Evolutionary conservation across 106 monocot species (phyloP), one percentile per base, ranked within the genome.

Genomic region (Phalaenopsis equestris): DNA sequence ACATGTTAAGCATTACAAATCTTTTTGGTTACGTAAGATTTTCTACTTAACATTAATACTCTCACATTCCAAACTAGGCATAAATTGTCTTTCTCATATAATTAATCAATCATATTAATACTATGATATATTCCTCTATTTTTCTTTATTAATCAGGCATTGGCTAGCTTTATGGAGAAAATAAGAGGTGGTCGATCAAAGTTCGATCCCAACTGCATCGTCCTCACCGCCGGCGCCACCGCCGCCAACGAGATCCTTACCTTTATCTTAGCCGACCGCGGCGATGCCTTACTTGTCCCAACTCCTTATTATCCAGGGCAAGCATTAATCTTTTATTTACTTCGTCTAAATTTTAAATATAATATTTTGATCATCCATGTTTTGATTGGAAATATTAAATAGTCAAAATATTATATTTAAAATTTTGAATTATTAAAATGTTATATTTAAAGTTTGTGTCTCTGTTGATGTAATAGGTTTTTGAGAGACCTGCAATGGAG

Each of bases 291-390:
- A n/a, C 85, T 95, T 8, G 78, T 95, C 41, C 93, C 95, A 2
- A 95, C 95, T 77, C 95, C 93, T 24, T 95, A 88, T 57, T 95
- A 95, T 61, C 95, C 95, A 38, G 95, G 91, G 92, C 92, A 86
- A 61, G 61, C 61, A 61, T 57, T 45, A 52, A 52, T 52, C 52
- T 12, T 12, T 52, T 12, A 52, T 12, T 52, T 52, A 52, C 52
- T 52, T 52, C 14, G 14, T 52, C 11, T 12, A 52, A 52, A 52
- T 52, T 30, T 30, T 30, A 30, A 30, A 30, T 30, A 30, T 30
- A 30, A 30, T 30, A 30, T 30, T 30, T 30, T 30, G 0, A 30
- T 30, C 30, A 30, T 30, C 0, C 0, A 30, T 30, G 30, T 30
- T 30, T 30, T 30, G 30, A 30, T 30, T 30, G 30, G 30, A 30